phyloP scores from a whole-genome alignment of 495 filamentous ascomycete species.

The Tuber aestivum region DNA sequence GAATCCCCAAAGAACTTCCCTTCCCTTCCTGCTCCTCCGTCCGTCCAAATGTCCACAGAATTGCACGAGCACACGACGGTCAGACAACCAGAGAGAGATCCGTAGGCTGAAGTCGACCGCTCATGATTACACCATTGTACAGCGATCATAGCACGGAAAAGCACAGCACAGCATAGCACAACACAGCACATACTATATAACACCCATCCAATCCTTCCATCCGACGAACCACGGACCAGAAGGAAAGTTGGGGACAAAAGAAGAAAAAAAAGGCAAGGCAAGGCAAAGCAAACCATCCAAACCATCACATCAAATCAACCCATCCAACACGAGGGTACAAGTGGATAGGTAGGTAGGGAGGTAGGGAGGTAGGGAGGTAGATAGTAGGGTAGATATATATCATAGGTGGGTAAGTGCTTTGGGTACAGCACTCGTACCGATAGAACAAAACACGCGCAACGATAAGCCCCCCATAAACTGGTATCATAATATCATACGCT shows the following conservation, averaged over 20 bases:
- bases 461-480: too few species aligned
- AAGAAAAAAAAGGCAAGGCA: neutral
- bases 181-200: neutral
- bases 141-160: too few species aligned
- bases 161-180: neutral
- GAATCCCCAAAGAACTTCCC: neutral
- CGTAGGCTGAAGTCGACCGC: neutral
- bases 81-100: neutral
- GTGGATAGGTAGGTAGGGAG: neutral
- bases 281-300: neutral
- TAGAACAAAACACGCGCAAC: too few species aligned
- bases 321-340: neutral
- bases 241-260: neutral
- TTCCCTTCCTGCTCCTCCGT: neutral
- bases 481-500: too few species aligned
- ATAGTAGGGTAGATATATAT: too few species aligned
- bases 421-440: too few species aligned
- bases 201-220: neutral
- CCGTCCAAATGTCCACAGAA: neutral
- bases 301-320: neutral
- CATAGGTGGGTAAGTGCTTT: too few species aligned
- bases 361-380: neutral
- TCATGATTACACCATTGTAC: neutral
- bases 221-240: neutral
- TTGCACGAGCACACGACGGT: neutral